Base-by-base conservation (phyloP, 2,329 filamentous ascomycete species). In the Venturia effusa region DNA sequence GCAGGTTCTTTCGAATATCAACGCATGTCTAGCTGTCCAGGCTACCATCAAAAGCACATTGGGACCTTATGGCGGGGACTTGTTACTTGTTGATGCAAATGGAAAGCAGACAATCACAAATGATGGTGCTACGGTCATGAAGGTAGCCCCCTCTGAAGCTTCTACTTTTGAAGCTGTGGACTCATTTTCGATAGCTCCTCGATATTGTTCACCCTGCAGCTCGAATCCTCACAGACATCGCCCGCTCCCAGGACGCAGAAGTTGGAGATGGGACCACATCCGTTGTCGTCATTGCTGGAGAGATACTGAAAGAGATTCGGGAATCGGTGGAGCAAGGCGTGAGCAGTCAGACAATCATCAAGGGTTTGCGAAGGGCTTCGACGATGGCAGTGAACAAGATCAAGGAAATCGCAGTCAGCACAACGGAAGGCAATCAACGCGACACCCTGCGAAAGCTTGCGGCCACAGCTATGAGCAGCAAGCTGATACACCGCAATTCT, bases 61-160 rank as follows among this genome's bases (percentile, higher is more conserved):
- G 41, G 94, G 94, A 48, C 94, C 94, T 40, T 99, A 97, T 78
- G 94, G 94, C 74, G 94, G 94, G 73, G 94, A 99, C 79, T 80
- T 97, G 75, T 83, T 99, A 75, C 88, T 99, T 79, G 93, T 97
- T 64, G 94, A 97, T 78, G 88, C 87, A 77, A 97, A 97, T 82
- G 94, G 94, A 76, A 88, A 80, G 77, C 92, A 97, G 80, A 99
- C 94, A 64, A 97, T 99, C 75, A 99, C 94, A 71, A 99, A 99
- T 79, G 94, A 99, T 80, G 94, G 94, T 74, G 94, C 94, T 60
- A 99, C 94, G 61, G 94, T 97, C 67, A 99, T 99, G 94, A 97
- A 97, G 87, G 90, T 91, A 76, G n/a, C n/a, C 70, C 77, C 64
- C 62, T 55, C 41, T 62, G 4, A 22, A 62, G 51, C 17, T 54